Conservation (phyloP, 2,329 filamentous ascomycete genomes). For the Colletotrichum echinochloae region DNA sequence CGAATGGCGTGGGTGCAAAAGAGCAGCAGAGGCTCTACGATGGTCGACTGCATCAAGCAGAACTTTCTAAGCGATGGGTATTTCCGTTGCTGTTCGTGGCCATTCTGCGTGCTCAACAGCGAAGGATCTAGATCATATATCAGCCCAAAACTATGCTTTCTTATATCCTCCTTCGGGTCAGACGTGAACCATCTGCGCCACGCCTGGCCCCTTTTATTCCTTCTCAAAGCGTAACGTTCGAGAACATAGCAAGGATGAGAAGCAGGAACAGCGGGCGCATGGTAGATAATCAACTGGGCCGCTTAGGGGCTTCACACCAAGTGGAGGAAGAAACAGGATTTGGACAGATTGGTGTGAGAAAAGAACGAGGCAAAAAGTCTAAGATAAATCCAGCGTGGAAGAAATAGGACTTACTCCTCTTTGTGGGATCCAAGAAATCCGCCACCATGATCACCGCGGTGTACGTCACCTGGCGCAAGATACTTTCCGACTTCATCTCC, state of each 20-base stretch:
- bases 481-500: constrained; percentile 98
- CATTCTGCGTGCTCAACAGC: constrained; percentile 46
- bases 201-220: not conserved
- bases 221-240: not conserved
- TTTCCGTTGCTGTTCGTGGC: constrained; percentile 48
- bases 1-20: constrained; percentile 93
- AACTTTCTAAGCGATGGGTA: constrained; percentile 80
- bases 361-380: not conserved
- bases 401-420: constrained; percentile 64
- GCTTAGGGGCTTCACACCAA: not conserved
- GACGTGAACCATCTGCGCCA: not conserved
- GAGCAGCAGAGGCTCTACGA: constrained; percentile 88
- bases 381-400: not conserved
- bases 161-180: no score
- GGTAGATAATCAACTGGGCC: not conserved
- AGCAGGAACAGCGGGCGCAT: not conserved
- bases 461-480: constrained; percentile 91
- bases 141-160: not conserved
- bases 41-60: constrained; percentile 79
- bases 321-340: not conserved
- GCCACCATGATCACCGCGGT: constrained; percentile 93
- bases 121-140: constrained; percentile 48
- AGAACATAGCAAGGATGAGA: not conserved
- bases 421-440: constrained; percentile 83
- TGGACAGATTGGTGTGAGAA: not conserved